Base-by-base conservation (phyloP, 2,329 filamentous ascomycete genomes). In the Bertia moriformis region DNA sequence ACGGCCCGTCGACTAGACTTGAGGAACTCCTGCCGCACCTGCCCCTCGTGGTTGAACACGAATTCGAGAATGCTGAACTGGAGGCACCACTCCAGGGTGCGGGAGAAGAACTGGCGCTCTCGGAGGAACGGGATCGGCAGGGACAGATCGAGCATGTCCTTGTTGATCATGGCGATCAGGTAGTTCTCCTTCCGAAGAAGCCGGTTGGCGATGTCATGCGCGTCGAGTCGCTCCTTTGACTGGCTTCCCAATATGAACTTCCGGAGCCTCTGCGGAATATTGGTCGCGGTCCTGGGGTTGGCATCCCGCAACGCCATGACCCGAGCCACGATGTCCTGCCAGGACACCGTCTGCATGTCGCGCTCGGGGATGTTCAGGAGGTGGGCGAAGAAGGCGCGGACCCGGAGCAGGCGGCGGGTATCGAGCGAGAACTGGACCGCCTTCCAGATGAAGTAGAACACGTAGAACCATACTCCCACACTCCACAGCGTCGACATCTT, bases 141-240 rank as follows among this genome's bases (percentile, higher is more conserved):
- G 0, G 83, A 87, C 35, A 96, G 66, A 52, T 98, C 80, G 32
- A 98, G 60, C 27, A 96, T 75, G 44, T 96, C 91, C 57, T 98
- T 96, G 65, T 98, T 98, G 62, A 96, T 86, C 50, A 98, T 67
- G 3, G 91, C 91, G 49, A 98, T 95, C 45, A 95, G 73, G 50
- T 95, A 98, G 52, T 98, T 98, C 45, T 95, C 89, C 52, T 85
- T 83, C 42, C 91, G 80, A 91, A 98, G 96, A 35, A 98, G 63
- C 20, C 91, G 77, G 53, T 96, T 98, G 4, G 91, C 91, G 55
- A 98, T 96, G 51, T 95, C 91, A 50, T 95, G 86, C 10, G 91
- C 91, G 57, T 95, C 91, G 48, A 98, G 78, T 44, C 89, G 73
- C 59, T 96, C 86, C 56, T 95, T 93, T 17, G 86, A 93, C 53